Base-by-base conservation (phyloP, 2,329 filamentous ascomycete genomes). In the Monosporascus cannonballus region DNA sequence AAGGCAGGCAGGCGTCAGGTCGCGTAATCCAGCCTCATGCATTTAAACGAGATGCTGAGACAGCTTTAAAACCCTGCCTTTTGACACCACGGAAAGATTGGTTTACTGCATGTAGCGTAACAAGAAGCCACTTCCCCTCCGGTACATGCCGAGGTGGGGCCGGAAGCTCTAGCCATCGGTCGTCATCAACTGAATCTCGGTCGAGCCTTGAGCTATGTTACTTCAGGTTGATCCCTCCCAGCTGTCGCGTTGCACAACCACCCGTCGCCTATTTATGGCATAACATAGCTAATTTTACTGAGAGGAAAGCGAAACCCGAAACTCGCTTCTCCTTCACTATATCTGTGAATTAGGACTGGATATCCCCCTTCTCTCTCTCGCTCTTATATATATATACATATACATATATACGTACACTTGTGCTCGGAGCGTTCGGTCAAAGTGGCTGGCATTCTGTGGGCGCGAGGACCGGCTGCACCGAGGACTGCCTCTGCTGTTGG, bases 361-460 rank as follows among this genome's bases (percentile, higher is more conserved):
- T 34, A 14, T 9, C 9, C 8, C 6, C n/a, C 22, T 18, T 18
- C 8, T 42, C 39, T 20, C 1, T 11, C 20, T 22, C 20, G 20
- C 20, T 22, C 20, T 22, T 22, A 22, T 3, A 30, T 46, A n/a
- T 47, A 25, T 47, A 15, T 9, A 25, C 38, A 20, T 42, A 51
- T 52, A 52, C 30, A 54, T 47, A 50, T 24, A 45, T 42, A 53
- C 39, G 55, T 47, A 51, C 36, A 50, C 20, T 36, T 47, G 37
- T 18, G 24, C 17, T 30, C 38, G 52, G 55, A 20, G 7, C n/a
- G 8, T 55, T 48, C 44, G 52, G 55, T 58, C 73, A 79, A 59
- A 50, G 67, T 81, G 77, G 78, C 76, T 68, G 69, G 69, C 49
- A 55, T 77, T 64, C 62, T 80, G 54, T 80, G 78, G 78, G 75